Evolutionary conservation across 129 eudicot genomes (phyloP).

Genomic region (Dittrichia graveolens): DNA sequence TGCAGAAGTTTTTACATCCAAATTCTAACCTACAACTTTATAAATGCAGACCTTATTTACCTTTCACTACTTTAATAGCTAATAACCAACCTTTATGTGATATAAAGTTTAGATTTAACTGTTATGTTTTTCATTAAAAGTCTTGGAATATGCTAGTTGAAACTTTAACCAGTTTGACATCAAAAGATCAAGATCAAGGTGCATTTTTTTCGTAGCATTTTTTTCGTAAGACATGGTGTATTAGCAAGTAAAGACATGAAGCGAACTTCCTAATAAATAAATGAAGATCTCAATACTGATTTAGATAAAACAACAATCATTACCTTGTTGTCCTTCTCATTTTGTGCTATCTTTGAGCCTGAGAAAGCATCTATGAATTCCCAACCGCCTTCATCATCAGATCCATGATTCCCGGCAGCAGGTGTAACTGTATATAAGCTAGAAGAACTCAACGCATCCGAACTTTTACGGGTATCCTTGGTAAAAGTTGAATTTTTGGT

Average conservation of each 20-base stretch:
- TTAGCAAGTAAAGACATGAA: not conserved
- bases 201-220: constrained; percentile 15
- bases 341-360: constrained; percentile 27
- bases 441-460: constrained; percentile 26
- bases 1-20: no score
- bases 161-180: not conserved
- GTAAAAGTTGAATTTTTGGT: constrained; percentile 2
- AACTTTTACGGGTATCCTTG: constrained; percentile 15
- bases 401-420: constrained; percentile 27
- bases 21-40: not conserved
- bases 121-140: not conserved
- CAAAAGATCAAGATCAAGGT: not conserved
- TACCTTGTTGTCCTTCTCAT: constrained; percentile 51
- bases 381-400: constrained; percentile 73
- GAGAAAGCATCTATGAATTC: constrained; percentile 67
- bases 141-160: not conserved
- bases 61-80: not conserved
- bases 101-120: no score
- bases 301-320: not conserved
- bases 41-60: not conserved
- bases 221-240: not conserved
- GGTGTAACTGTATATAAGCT: constrained; percentile 23
- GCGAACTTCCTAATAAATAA: no score
- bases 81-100: no score
- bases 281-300: no score